These are phyloP conservation scores for Calamus simplicifolius DNA, from an alignment of 176 grass and related monocot species.

Conservation along the genomic window DNA sequence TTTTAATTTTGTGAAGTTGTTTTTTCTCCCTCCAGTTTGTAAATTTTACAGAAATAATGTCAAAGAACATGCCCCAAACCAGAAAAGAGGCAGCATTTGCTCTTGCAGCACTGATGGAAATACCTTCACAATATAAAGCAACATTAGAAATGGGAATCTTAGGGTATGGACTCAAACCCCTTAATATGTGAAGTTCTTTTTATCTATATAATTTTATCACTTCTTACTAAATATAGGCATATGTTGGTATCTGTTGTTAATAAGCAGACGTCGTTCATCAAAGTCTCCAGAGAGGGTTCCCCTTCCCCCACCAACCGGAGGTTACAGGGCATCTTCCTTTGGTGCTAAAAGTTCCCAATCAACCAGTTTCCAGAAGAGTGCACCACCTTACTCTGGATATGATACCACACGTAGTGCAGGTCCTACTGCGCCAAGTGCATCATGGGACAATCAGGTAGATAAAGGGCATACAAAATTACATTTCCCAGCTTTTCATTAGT, in stretches of 20 bases:
- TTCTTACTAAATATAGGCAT: not conserved
- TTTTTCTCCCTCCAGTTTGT: slow-evolving; percentile 13
- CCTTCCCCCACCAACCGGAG: slow-evolving; percentile 11
- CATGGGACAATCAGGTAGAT: slow-evolving; percentile 1
- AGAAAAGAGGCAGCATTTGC: slow-evolving; percentile 16
- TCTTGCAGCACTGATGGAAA: slow-evolving; percentile 19
- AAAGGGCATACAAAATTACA: not conserved
- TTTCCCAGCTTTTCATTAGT: too few relatives aligned
- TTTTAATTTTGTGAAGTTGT: not conserved
- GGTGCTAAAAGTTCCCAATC: not conserved
- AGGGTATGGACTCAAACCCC: not conserved
- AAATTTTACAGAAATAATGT: slow-evolving; percentile 18
- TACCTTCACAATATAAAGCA: slow-evolving; percentile 18
- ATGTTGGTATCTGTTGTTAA: not conserved
- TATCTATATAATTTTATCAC: not conserved
- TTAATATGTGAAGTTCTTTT: not conserved
- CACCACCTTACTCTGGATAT: not conserved
- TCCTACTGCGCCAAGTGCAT: slow-evolving; percentile 7
- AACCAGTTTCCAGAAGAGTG: not conserved
- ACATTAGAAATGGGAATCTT: slow-evolving; percentile 16
- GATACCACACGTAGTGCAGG: not conserved
- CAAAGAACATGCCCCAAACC: slow-evolving; percentile 12
- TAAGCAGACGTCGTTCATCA: slow-evolving; percentile 1
- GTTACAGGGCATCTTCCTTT: not conserved
- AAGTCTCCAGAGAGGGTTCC: slow-evolving; percentile 8